These are phyloP conservation scores for Apiospora pterosperma DNA, from an alignment of 2,329 filamentous ascomycete species.

Conservation along the genomic window DNA sequence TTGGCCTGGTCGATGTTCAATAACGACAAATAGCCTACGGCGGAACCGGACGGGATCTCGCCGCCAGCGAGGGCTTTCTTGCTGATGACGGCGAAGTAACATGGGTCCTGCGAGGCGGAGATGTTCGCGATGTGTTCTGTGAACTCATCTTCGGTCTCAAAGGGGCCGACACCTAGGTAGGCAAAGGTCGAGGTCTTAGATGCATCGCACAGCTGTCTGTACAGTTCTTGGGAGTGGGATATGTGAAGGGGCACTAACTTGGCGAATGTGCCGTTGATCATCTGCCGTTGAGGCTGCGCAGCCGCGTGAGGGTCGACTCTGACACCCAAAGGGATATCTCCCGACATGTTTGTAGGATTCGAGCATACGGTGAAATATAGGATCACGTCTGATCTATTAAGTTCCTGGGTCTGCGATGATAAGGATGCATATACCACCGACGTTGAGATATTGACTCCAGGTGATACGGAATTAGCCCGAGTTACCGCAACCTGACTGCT, in stretches of 20 bases:
- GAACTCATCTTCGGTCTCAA: conserved; percentile 16
- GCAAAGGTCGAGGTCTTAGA: conserved; percentile 7
- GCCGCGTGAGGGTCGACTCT: neutral
- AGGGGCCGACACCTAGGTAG: conserved; percentile 23
- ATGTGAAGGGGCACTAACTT: neutral
- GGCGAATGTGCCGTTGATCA: neutral
- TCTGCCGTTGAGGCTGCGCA: neutral
- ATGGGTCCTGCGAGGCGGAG: conserved; percentile 14
- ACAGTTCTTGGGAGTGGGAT: conserved; percentile 5
- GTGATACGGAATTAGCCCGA: neutral
- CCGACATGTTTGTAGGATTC: neutral
- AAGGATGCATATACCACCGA: neutral
- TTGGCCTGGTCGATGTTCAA: conserved; percentile 46
- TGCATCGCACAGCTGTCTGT: conserved; percentile 3
- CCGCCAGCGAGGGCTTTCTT: conserved; percentile 8
- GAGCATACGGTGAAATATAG: neutral
- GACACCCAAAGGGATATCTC: conserved; percentile 1
- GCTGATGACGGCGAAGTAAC: conserved; percentile 23
- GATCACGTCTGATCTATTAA: neutral
- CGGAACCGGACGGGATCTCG: conserved; percentile 7
- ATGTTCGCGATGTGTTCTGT: conserved; percentile 14
- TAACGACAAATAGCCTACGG: conserved; percentile 22
- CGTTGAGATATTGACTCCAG: neutral
- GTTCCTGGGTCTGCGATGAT: neutral
- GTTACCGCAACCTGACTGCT: too few species aligned